Evolutionary conservation across 345 rosid genomes (phyloP).

Genomic region (Arabis hirsuta): DNA sequence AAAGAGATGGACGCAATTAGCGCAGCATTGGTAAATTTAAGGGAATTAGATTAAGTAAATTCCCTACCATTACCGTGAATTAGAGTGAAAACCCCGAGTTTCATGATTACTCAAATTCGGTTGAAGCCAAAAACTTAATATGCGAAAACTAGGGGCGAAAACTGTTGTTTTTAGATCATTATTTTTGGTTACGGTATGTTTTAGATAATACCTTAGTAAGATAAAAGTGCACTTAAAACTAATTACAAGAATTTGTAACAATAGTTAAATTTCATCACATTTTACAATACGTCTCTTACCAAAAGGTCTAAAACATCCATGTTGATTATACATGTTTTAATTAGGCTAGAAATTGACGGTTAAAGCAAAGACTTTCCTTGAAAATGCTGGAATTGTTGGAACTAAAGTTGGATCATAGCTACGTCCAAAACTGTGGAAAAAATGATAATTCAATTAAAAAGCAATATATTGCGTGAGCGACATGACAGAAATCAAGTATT

Average conservation of each 20-base stretch:
- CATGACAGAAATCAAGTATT: constrained; percentile 23
- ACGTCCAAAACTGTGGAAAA: too few relatives aligned
- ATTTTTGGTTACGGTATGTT: background rate
- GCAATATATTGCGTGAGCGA: constrained; percentile 1
- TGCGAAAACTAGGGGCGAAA: too few relatives aligned
- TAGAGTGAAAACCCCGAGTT: constrained; percentile 1
- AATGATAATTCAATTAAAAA: constrained; percentile 1
- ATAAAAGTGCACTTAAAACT: background rate
- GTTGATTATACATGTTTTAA: background rate
- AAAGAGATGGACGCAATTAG: constrained; percentile 16
- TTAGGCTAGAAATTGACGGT: background rate
- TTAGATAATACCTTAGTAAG: background rate
- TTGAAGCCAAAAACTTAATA: background rate
- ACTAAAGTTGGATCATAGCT: background rate
- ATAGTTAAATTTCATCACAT: background rate
- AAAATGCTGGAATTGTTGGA: constrained; percentile 1
- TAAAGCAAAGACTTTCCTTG: constrained; percentile 18
- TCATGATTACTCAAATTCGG: constrained; percentile 16
- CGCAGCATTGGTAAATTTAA: constrained; percentile 15
- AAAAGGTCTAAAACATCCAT: constrained; percentile 15
- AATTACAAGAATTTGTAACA: constrained; percentile 1
- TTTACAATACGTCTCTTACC: background rate
- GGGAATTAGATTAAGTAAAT: too few relatives aligned
- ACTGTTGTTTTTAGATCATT: constrained; percentile 2
- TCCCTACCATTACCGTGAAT: constrained; percentile 9